Evolutionary conservation across 2,329 filamentous ascomycete genomes (phyloP).

Genomic region (Colletotrichum lentis): DNA sequence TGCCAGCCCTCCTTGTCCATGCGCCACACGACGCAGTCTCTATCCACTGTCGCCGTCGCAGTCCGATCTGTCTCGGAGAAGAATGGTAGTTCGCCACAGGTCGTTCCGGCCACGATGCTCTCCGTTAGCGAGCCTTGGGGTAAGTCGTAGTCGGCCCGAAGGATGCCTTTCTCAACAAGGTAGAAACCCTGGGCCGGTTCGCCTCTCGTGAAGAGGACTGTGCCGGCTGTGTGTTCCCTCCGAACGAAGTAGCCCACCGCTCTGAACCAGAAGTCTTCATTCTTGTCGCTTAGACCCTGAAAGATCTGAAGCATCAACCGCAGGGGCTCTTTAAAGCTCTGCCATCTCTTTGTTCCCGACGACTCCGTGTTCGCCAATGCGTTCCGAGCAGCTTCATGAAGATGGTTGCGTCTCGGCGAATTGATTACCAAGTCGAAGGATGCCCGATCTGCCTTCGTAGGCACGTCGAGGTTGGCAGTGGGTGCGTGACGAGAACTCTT

Average conservation of each 20-base stretch:
- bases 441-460: constrained; percentile 49
- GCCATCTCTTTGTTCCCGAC: constrained; percentile 73
- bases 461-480: constrained; percentile 59
- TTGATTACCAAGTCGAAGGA: constrained; percentile 64
- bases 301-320: constrained; percentile 96
- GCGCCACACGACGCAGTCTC: constrained; percentile 83
- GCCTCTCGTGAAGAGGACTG: constrained; percentile 79
- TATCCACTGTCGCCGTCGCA: constrained; percentile 84
- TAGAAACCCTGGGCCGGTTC: constrained; percentile 86
- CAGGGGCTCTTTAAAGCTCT: constrained; percentile 87
- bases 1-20: constrained; percentile 78
- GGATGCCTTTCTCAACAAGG: constrained; percentile 85
- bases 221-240: constrained; percentile 72
- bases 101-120: constrained; percentile 91
- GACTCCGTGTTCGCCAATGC: constrained; percentile 74
- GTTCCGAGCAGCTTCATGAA: constrained; percentile 79
- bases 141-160: constrained; percentile 88
- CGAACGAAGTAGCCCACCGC: constrained; percentile 78
- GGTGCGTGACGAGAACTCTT: constrained; percentile 54
- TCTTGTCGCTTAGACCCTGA: constrained; percentile 82
- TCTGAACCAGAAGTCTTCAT: constrained; percentile 95
- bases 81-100: constrained; percentile 94
- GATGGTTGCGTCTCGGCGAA: constrained; percentile 81
- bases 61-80: constrained; percentile 91
- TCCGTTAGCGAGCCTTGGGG: constrained; percentile 91